Conservation (phyloP, 495 filamentous ascomycete species). For the Hypoxylon intermedium region DNA sequence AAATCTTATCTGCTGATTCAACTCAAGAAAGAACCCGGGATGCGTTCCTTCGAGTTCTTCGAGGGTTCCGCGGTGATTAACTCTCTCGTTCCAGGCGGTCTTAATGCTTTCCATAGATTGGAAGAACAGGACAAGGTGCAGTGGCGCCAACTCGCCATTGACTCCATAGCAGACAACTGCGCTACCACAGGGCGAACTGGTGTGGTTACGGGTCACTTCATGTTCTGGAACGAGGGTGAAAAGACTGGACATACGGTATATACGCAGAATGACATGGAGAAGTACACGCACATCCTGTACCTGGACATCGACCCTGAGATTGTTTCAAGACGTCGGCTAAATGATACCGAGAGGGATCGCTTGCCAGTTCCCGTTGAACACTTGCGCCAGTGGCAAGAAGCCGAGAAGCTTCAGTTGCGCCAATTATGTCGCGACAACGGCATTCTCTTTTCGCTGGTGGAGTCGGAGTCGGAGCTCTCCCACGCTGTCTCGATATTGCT, state of each 20-base stretch:
- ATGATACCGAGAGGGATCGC: slow-evolving; percentile 53
- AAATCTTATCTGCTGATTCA: slow-evolving; percentile 55
- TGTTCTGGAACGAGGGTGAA: slow-evolving; percentile 62
- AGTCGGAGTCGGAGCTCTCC: background rate
- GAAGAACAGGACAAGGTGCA: slow-evolving; percentile 48
- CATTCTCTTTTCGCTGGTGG: slow-evolving; percentile 57
- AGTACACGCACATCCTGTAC: slow-evolving; percentile 69
- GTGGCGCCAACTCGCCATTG: slow-evolving; percentile 59
- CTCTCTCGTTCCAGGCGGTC: slow-evolving; percentile 56
- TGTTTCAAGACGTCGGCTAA: slow-evolving; percentile 44
- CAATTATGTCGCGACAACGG: slow-evolving; percentile 53
- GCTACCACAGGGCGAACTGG: slow-evolving; percentile 45
- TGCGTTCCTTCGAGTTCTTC: slow-evolving; percentile 52
- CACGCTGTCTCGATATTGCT: too few species aligned
- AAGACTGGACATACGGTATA: slow-evolving; percentile 43
- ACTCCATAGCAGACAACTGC: slow-evolving; percentile 53
- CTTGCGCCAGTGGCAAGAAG: slow-evolving; percentile 60
- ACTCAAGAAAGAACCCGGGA: slow-evolving; percentile 48
- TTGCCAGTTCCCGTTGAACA: slow-evolving; percentile 46
- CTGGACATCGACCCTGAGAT: slow-evolving; percentile 53
- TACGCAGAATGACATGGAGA: slow-evolving; percentile 57
- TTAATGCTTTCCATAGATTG: slow-evolving; percentile 58
- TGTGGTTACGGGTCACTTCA: slow-evolving; percentile 67
- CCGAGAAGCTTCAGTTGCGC: slow-evolving; percentile 58
- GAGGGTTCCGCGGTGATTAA: slow-evolving; percentile 63